Evolutionary conservation across 169 alveolate genomes (phyloP), one percentile per base, ranked within the genome.

Genomic region (Plasmodium vivax): DNA sequence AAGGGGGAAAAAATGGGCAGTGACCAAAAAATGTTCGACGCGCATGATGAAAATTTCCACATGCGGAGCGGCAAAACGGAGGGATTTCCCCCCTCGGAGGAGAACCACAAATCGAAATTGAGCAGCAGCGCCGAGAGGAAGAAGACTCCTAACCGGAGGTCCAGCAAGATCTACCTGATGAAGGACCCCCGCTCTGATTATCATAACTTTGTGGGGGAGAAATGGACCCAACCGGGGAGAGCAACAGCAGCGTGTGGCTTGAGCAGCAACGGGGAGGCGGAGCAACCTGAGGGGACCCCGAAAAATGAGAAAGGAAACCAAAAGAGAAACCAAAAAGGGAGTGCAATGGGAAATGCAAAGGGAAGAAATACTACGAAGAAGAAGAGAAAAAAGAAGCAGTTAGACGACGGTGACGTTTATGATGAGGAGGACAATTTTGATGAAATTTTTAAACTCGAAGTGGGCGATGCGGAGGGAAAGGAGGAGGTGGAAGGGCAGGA

Each of bases 131-230:
- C 32, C 36, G 45, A 80, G 58, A 30, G 10, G 3, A 80, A 45
- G 1, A 80, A 1, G 7, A 45, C 0, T 10, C 41, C 0, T 34
- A 43, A 2, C 43, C 30, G 77, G 72, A 38, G 93, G 34, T n/a
- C 68, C 6, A 85, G 41, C 62, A 85, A 85, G 34, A 77, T 85
- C n/a, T 85, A 47, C 62, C 71, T 85, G 23, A 85, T 85, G 85
- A 85, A 47, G 19, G 62, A 75, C 62, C 16, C 19, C 54, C 77
- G 30, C n/a, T 3, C 45, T 45, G 32, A 85, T 19, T 16, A 34
- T 75, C 51, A 34, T 75, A 74, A 74, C 8, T 14, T 36, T 75
- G 27, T 74, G 3, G 23, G 45, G 68, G 27, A 75, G 2, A 85
- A 51, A 74, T 23, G 51, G 30, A 23, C 14, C 23, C 54, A 77